Evolutionary conservation across 257 asterid species (phyloP).

Genomic region (Salvia hispanica): DNA sequence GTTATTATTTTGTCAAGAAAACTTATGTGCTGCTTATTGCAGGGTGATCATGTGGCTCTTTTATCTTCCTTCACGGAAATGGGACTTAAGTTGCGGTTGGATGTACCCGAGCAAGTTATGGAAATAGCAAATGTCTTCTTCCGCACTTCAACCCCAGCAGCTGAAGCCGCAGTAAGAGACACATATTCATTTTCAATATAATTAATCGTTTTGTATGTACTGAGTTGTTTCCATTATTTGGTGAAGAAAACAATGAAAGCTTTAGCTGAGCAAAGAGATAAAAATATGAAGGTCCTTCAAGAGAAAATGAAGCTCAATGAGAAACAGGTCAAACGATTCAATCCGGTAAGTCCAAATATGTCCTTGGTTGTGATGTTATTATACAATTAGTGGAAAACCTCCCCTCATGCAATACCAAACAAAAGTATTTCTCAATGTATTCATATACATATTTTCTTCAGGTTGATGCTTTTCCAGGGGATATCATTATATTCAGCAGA

Average conservation of each 20-base stretch:
- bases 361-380: slow-evolving; percentile 23
- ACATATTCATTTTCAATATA: slow-evolving; percentile 4
- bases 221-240: slow-evolving; percentile 38
- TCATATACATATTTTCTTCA: slow-evolving; percentile 39
- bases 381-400: background rate
- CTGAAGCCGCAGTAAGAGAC: slow-evolving; percentile 76
- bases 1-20: slow-evolving; percentile 15
- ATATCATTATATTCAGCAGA: slow-evolving; percentile 87
- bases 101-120: slow-evolving; percentile 95
- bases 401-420: background rate
- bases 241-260: slow-evolving; percentile 72
- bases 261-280: slow-evolving; percentile 74
- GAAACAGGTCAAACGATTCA: slow-evolving; percentile 87
- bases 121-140: slow-evolving; percentile 80
- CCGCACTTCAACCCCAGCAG: slow-evolving; percentile 84
- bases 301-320: slow-evolving; percentile 84
- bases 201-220: slow-evolving; percentile 11
- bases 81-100: slow-evolving; percentile 94
- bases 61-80: slow-evolving; percentile 88
- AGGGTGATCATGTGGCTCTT: slow-evolving; percentile 98
- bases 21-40: slow-evolving; percentile 36
- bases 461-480: slow-evolving; percentile 99
- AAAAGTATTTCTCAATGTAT: slow-evolving; percentile 10
- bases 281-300: slow-evolving; percentile 70
- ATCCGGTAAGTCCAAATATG: slow-evolving; percentile 70